Evolutionary conservation across 805 yeast genomes (phyloP), one percentile per base, ranked within the genome.

Genomic region (Saturnispora diversa): DNA sequence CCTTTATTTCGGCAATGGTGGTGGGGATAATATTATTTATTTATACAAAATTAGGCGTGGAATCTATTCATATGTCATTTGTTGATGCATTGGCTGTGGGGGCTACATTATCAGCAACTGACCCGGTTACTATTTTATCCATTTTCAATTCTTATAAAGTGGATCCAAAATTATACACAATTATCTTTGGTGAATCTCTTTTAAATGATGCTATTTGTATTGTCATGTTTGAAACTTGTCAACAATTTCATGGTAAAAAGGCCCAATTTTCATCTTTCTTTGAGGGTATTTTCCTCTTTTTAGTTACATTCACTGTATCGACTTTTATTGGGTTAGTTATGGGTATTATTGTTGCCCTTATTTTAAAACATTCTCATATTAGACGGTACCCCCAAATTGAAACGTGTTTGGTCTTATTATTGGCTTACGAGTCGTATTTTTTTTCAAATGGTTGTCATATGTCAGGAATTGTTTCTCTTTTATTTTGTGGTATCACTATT

Each of bases 181-280:
- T 92, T 47, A 94, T 92, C 47, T 90, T 92, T 60, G 99, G 99
- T 37, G 99, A 92, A 63, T 84, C 96, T 4, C 67, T 92, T 44
- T 67, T 92, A 47, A 92, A 92, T 59, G 99, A 92, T 66, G 99
- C 99, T 27, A 94, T 92, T 45, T 87, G 97, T 49, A 92, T 92
- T 58, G 99, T 92, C 52, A 90, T 92, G 95, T 92, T 92, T 65
- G 98, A 92, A 65, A 92, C 99, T 0, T 88, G 97, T 56, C 97
- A 87, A 60, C 85, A 87, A 63, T 86, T 92, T 61, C 94, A 88
- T 53, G 97, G 95, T 33, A 80, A 84, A 50, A 73, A 75, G 19
- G 83, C 90, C 1, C 74, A 76, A 37, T 68, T 85, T 47, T 70
- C 83, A 11, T 78, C 84, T n/a, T 60, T 88, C 35, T 84, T 94